Base-by-base conservation (phyloP, 2,329 filamentous ascomycete genomes). In the Botryosphaeria dothidea region DNA sequence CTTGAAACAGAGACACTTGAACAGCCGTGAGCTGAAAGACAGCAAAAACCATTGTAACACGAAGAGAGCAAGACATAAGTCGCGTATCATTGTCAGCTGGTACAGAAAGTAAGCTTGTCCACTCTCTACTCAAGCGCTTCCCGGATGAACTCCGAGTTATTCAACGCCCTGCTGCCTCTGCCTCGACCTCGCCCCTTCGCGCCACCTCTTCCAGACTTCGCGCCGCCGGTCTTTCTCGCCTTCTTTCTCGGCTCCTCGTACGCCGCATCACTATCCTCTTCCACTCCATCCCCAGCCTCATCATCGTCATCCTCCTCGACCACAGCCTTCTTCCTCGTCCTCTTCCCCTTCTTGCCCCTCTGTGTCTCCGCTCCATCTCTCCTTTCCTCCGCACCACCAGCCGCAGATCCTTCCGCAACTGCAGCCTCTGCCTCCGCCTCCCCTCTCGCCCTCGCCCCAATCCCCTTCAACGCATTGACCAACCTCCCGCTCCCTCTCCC, bases 391-490 rank as follows among this genome's bases (percentile, higher is more conserved):
- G 6, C 41, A 0, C 17, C 51, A 21, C 4, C 31, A 43, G 8
- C 56, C 6, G 17, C 23, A 31, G 38, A 29, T 8, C 3, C 56
- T 2, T 13, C 48, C 23, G 3, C 27, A 46, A 11, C 31, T 3
- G 25, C 38, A 19, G 13, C 62, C n/a, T 54, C 49, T 19, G 9
- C 38, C 3, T 36, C 43, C 4, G 19, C 4, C 38, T 31, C 52
- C 45, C 36, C 38, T 23, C 46, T 64, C 31, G 84, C 84, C 69
- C 85, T 84, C 29, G 84, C 82, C 67, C 87, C 86, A 64, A 96
- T 80, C 74, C 83, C 87, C 65, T 85, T 85, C 64, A 95, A 87
- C 0, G 92, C 92, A 63, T 87, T 89, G 49, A 87, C 88, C 90
- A 96, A 90, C 65, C 90, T 85, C 77, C 91, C 90, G 72, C 90